Conservation (phyloP, 179 eudicot genomes). For the Heliamphora pulchella region DNA sequence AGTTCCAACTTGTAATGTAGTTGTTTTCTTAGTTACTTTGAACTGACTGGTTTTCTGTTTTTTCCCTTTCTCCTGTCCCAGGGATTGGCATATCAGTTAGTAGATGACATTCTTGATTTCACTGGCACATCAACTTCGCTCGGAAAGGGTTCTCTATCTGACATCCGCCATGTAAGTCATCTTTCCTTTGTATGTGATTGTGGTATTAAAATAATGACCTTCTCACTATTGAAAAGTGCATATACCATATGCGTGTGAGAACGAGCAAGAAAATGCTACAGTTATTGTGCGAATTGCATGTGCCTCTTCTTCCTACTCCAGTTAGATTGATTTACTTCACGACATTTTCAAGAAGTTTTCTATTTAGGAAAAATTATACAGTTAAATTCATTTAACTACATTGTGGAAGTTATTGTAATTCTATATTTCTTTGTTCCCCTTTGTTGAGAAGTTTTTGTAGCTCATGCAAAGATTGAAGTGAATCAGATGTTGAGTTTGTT, state of each 20-base stretch:
- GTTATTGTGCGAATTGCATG: no score
- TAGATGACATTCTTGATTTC: conserved; percentile 90
- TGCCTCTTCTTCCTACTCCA: no score
- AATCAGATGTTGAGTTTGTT: not conserved
- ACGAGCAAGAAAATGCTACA: no score
- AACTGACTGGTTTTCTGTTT: conserved; percentile 3
- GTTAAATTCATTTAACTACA: not conserved
- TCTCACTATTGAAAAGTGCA: not conserved
- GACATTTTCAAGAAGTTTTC: not conserved
- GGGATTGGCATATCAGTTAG: conserved; percentile 92
- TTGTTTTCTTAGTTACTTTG: no score
- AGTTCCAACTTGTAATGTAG: no score
- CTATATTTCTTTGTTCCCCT: not conserved
- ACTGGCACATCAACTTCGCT: conserved; percentile 89
- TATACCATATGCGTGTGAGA: no score
- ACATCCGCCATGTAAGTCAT: conserved; percentile 67
- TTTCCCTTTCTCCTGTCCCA: conserved; percentile 23
- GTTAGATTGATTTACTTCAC: no score
- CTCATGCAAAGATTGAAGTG: not conserved
- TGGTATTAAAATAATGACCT: not conserved
- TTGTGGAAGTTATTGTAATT: not conserved
- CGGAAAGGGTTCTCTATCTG: conserved; percentile 89
- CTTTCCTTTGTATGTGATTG: conserved; percentile 9
- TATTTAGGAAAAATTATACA: not conserved
- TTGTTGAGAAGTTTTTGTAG: not conserved